Conservation (phyloP, 768 basidiomycete species). For the Gyrodon lividus region DNA sequence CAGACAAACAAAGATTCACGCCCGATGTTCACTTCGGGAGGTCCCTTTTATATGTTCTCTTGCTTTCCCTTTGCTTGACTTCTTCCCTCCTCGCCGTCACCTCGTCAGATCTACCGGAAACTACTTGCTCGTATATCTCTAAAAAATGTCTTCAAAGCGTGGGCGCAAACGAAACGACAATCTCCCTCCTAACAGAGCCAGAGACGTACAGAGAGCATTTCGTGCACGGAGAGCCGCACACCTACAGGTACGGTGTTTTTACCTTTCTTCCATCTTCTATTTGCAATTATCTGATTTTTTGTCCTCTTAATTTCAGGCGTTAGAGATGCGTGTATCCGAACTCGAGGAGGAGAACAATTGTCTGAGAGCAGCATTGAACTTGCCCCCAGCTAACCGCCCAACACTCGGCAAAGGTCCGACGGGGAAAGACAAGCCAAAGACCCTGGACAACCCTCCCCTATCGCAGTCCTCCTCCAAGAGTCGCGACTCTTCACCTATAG, state of each 20-base stretch:
- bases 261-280: constrained; percentile 32
- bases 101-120: constrained; percentile 17
- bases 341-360: constrained; percentile 82
- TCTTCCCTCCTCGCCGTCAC: constrained; percentile 33
- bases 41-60: constrained; percentile 40
- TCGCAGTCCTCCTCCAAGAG: constrained; percentile 49
- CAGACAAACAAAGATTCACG: constrained; percentile 36
- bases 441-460: constrained; percentile 34
- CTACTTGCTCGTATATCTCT: constrained; percentile 9
- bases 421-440: constrained; percentile 77
- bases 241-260: constrained; percentile 57
- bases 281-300: constrained; percentile 41
- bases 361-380: constrained; percentile 67
- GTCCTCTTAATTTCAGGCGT: constrained; percentile 48
- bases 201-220: constrained; percentile 89
- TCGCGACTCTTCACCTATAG: constrained; percentile 65
- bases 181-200: constrained; percentile 65
- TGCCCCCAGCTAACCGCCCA: constrained; percentile 72
- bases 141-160: constrained; percentile 78
- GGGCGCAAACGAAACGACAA: constrained; percentile 75
- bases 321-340: constrained; percentile 78
- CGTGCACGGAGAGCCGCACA: constrained; percentile 86
- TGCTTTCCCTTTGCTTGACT: constrained; percentile 34
- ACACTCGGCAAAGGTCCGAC: constrained; percentile 83
- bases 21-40: constrained; percentile 35